Conservation (phyloP, 1,139 yeast species). For the Wickerhamomyces sp. region DNA sequence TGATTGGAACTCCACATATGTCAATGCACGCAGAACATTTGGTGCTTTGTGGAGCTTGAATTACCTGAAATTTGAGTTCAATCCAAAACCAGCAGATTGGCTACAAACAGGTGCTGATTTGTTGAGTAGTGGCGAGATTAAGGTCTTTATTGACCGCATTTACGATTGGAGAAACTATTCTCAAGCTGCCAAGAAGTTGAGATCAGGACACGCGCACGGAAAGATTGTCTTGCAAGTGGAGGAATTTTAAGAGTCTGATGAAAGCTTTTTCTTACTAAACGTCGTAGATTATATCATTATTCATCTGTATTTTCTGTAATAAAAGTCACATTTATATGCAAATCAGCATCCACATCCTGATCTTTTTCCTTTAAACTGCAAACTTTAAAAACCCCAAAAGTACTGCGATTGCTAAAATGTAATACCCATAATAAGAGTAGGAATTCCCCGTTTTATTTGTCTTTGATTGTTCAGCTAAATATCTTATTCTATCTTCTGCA, state of each 20-base stretch:
- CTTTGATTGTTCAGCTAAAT: constrained; percentile 15
- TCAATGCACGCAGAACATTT: constrained; percentile 32
- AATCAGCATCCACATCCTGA: too few relatives aligned
- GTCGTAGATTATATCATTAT: too few relatives aligned
- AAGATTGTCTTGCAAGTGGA: constrained; percentile 48
- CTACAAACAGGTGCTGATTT: constrained; percentile 32
- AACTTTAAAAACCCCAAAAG: constrained; percentile 23
- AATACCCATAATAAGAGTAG: constrained; percentile 25
- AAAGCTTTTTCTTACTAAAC: not conserved
- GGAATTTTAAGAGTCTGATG: constrained; percentile 22
- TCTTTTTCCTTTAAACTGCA: constrained; percentile 8
- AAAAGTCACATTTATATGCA: too few relatives aligned
- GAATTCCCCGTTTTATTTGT: constrained; percentile 7
- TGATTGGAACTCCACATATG: constrained; percentile 32
- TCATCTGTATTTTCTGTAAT: too few relatives aligned
- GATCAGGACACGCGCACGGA: constrained; percentile 54
- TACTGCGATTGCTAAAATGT: constrained; percentile 28
- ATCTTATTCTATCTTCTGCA: constrained; percentile 45
- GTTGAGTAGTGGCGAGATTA: constrained; percentile 36
- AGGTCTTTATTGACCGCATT: constrained; percentile 46
- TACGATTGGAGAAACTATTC: constrained; percentile 47
- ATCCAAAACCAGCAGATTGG: constrained; percentile 29
- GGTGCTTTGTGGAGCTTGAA: constrained; percentile 30
- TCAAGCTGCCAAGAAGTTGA: constrained; percentile 47
- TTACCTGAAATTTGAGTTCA: constrained; percentile 30